Evolutionary conservation across 441 rosid species (phyloP).

Genomic region (Lepidium campestre): DNA sequence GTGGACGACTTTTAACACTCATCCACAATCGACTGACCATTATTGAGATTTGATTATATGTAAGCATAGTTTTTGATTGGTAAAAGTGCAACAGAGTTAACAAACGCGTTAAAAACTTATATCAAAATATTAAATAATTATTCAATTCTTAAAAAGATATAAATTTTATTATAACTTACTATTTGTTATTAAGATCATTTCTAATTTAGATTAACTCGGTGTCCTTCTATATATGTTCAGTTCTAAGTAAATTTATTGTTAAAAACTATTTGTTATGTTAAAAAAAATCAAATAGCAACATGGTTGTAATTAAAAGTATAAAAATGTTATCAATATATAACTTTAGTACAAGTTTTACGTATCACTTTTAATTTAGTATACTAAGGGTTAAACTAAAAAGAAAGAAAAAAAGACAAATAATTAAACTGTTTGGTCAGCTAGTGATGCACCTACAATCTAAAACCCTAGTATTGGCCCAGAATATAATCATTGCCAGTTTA

Average conservation of each 20-base stretch:
- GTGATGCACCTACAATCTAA: neutral
- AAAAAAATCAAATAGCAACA: neutral
- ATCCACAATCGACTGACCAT: neutral
- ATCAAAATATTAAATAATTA: neutral
- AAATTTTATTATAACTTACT: neutral
- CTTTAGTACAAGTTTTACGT: neutral
- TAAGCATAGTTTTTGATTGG: neutral
- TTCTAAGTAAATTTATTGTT: neutral
- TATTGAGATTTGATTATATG: neutral
- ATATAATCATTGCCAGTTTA: constrained; percentile 4
- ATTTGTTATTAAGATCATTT: neutral
- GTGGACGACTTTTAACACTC: neutral
- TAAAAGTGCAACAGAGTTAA: neutral
- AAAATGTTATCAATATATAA: neutral
- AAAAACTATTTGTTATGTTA: neutral
- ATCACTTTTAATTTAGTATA: neutral
- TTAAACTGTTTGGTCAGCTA: neutral
- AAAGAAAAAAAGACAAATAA: neutral
- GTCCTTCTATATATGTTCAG: neutral
- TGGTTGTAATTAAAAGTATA: neutral
- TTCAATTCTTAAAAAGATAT: neutral
- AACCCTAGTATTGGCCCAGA: constrained; percentile 9
- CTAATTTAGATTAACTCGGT: neutral
- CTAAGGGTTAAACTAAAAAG: neutral
- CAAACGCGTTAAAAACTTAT: neutral